Evolutionary conservation across 345 rosid genomes (phyloP), one percentile per base, ranked within the genome.

Genomic region (Euphorbia peplus): DNA sequence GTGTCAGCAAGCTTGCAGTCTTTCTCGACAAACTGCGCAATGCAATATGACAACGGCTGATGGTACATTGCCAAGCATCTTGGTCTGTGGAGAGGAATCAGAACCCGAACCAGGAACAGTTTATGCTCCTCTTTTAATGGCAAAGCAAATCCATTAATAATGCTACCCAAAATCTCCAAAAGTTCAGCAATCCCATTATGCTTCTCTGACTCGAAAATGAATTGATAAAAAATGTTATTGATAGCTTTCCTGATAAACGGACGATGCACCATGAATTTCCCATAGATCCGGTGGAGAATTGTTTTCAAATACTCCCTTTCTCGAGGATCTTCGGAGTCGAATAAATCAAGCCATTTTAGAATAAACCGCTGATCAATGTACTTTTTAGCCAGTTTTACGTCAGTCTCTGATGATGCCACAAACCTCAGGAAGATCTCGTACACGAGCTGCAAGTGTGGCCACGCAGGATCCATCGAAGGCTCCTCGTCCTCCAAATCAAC

Each of bases 61-160:
- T 88, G 97, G 74, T 93, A 90, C 83, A 80, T 87, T 10, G 90
- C 85, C 51, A 93, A 83, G 78, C 86, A 88, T 75, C 87, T 88
- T 47, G 93, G 95, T 56, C 87, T 93, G 77, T 90, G 98, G 73
- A 93, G 79, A 26, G 97, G 98, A 70, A 93, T 83, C 19, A 90
- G 74, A 11, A 78, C 93, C 35, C 86, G 79, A 25, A 86, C 83
- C 59, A 93, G 93, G 78, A 93, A 93, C 70, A 83, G 78, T 74
- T 93, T 90, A 72, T 93, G 98, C 64, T 93, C 98, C 83, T 90
- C 98, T 85, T 93, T 93, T 69, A 92, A 73, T 47, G 98, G 97
- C 76, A 93, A 68, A 66, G 97, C 93, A 64, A 93, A 93, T 64
- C 98, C 98, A 74, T 93, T 93, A 63, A 93, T 86, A 37, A 93